Evolutionary conservation across 1,284 basidiomycete genomes (phyloP), one percentile per base, ranked within the genome.

Genomic region (Omphalotus olearius): DNA sequence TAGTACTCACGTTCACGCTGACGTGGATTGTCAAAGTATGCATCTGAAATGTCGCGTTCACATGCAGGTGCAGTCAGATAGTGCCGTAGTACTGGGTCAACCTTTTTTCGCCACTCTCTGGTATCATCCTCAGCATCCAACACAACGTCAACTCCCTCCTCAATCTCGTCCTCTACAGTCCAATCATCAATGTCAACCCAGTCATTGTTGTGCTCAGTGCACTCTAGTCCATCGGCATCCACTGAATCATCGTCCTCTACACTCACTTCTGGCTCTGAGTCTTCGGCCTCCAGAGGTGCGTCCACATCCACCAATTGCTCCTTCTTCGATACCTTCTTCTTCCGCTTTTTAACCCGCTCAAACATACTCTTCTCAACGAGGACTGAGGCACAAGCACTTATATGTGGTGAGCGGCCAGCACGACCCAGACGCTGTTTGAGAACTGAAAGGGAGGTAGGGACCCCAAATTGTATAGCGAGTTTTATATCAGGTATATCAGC

Each of bases 351-450:
- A 36, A 52, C 56, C 25, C 48, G 25, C 45, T 64, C 56, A 39
- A 69, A 68, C 30, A 67, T 59, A 13, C 59, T 59, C 23, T 60
- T 55, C 53, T 71, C 61, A 10, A 62, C 60, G 0, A 71, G 55
- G 0, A 70, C 51, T 28, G 66, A 58, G 1, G 65, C 67, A 2
- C 50, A 48, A 0, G 62, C 67, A 14, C 60, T 53, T 9, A 67
- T 18, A 37, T 16, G 16, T 7, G 45, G 37, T 3, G 44, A 35
- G 2, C 64, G 57, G 0, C 67, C 69, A 4, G 62, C 68, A 17
- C 64, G 62, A 3, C 68, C 69, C 3, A 60, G 60, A 6, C 64
- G 56, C 50, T 70, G 68, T 1, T 56, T 63, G 63, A 62, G 69
- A 4, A 69, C 56, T 1, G 63, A 55, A 0, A 70, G 58, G 2